Conservation (phyloP, 208 protist species). For the Crithidia acanthocephali region DNA sequence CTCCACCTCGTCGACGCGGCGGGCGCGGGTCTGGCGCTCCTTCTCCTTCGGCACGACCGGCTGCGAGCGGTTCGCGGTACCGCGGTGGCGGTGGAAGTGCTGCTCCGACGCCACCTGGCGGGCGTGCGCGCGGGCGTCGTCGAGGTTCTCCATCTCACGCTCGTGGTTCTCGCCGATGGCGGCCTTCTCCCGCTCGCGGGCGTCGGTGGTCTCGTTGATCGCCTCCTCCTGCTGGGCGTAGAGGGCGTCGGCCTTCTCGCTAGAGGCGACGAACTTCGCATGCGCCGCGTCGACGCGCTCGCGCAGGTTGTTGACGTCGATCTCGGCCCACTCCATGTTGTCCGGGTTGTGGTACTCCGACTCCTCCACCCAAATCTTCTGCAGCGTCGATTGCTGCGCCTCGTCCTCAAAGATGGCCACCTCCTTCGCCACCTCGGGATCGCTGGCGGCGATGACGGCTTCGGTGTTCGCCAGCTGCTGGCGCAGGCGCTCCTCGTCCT, state of each 20-base stretch:
- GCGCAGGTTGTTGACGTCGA: constrained; percentile 55
- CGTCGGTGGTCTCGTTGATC: constrained; percentile 77
- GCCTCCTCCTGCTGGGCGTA: constrained; percentile 60
- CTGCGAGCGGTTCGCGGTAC: constrained; percentile 52
- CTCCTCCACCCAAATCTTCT: constrained; percentile 59
- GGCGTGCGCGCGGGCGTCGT: constrained; percentile 49
- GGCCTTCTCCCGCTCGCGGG: constrained; percentile 66
- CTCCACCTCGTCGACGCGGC: constrained; percentile 59
- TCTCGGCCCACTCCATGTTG: constrained; percentile 48
- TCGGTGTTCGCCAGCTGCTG: constrained; percentile 45
- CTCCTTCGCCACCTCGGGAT: constrained; percentile 53
- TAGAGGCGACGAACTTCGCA: constrained; percentile 36
- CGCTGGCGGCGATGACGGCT: constrained; percentile 35
- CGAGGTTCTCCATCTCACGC: constrained; percentile 70
- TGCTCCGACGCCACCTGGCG: constrained; percentile 72
- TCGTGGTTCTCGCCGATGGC: constrained; percentile 55
- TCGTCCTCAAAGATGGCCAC: constrained; percentile 66
- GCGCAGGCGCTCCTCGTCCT: constrained; percentile 58
- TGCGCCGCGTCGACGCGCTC: constrained; percentile 45
- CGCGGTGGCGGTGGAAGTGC: constrained; percentile 73
- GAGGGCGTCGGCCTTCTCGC: constrained; percentile 44
- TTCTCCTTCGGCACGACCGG: constrained; percentile 42
- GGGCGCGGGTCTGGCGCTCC: constrained; percentile 38
- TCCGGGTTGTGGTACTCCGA: constrained; percentile 50
- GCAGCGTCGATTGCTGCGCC: constrained; percentile 60